Percentiles rank a stretch among this genome's conserved stretches.
Evolutionary conservation across 345 rosid genomes (phyloP).

Genomic region (Dovyalis caffra): DNA sequence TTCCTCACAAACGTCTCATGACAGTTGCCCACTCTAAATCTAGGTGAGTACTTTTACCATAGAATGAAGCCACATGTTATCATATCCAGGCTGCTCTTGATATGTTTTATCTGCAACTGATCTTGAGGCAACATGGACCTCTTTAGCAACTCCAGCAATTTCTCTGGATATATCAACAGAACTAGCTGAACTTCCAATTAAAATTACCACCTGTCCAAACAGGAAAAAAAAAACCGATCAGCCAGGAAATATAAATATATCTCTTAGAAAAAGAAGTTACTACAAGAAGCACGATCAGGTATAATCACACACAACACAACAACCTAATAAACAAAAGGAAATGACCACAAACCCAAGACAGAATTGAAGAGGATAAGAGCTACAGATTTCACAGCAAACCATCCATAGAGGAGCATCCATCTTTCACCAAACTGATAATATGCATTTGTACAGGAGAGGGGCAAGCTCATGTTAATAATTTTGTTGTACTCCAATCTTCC

Average conservation of each 20-base stretch:
- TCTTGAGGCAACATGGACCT: constrained; percentile 74
- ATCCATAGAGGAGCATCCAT: background rate
- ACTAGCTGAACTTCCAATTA: constrained; percentile 72
- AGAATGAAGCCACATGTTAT: constrained; percentile 72
- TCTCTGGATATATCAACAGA: constrained; percentile 74
- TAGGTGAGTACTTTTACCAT: constrained; percentile 50
- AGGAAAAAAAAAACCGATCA: background rate
- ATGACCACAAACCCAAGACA: background rate
- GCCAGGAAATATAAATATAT: background rate
- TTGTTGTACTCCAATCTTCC: too few relatives aligned
- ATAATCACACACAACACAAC: background rate
- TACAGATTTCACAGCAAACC: background rate
- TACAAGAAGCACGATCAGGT: constrained; percentile 3
- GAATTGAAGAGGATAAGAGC: background rate
- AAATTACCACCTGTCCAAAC: constrained; percentile 52
- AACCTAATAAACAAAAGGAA: background rate
- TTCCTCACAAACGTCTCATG: background rate
- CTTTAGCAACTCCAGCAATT: constrained; percentile 63
- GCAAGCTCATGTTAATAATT: too few relatives aligned
- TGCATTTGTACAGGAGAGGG: too few relatives aligned
- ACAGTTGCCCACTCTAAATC: background rate
- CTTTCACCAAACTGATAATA: background rate
- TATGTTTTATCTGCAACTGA: constrained; percentile 46
- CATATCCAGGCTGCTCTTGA: constrained; percentile 41
- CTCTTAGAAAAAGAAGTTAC: background rate